A percentile compares a stretch with the other conserved stretches of the same genome.
These are phyloP conservation scores for Carex littledalei DNA, from an alignment of 176 grass and related monocot genomes.

Conservation along the genomic window DNA sequence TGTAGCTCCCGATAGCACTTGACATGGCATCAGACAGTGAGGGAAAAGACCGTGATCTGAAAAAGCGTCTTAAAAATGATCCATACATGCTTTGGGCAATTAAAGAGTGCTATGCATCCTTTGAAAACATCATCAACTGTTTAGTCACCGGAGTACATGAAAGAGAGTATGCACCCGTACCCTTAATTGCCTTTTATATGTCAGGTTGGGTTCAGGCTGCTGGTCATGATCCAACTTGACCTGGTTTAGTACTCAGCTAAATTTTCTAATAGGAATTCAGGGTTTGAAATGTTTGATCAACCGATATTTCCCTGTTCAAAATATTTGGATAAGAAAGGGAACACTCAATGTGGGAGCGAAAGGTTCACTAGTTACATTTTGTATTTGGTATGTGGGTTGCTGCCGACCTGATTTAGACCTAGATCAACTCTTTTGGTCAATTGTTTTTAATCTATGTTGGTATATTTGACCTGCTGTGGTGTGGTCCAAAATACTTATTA, in stretches of 20 bases:
- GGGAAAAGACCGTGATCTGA: constrained; percentile 76
- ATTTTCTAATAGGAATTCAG: not conserved
- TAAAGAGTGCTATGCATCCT: constrained; percentile 81
- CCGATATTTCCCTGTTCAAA: not conserved
- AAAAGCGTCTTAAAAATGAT: constrained; percentile 67
- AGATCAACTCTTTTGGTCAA: not conserved
- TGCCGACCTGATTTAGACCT: not conserved
- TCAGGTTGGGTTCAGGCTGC: not conserved
- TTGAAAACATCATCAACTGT: constrained; percentile 81
- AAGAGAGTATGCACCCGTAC: constrained; percentile 43
- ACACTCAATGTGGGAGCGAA: not conserved
- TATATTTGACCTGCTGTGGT: not conserved
- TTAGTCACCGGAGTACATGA: constrained; percentile 59
- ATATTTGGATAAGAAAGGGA: not conserved
- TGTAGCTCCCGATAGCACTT: constrained; percentile 90
- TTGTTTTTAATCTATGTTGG: not conserved
- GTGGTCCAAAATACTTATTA: not conserved
- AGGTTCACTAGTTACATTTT: not conserved
- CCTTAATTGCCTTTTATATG: not conserved
- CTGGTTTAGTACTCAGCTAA: not conserved
- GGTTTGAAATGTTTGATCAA: not conserved
- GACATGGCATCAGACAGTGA: constrained; percentile 93
- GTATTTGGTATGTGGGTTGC: not conserved
- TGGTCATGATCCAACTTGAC: not conserved
- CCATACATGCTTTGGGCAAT: constrained; percentile 75